A percentile compares a stretch with the other conserved stretches of the same genome.
Evolutionary conservation across 2,329 filamentous ascomycete species (phyloP).

Genomic region (Paecilomyces fulvus): DNA sequence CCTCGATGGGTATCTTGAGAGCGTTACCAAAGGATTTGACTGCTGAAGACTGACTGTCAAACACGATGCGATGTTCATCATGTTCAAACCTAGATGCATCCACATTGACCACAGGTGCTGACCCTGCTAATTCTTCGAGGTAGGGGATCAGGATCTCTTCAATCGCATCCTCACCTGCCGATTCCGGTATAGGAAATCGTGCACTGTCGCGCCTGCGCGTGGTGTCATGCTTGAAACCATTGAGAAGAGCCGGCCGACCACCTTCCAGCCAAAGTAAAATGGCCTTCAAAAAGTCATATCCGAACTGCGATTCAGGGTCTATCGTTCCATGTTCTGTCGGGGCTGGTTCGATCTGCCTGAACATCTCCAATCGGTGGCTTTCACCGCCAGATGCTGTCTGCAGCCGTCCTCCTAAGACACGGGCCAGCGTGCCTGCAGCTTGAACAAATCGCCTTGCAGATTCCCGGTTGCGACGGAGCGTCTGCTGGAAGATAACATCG

Average conservation of each 20-base stretch:
- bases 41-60: conserved; percentile 45
- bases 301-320: conserved; percentile 43
- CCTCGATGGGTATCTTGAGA: conserved; percentile 44
- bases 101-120: conserved; percentile 45
- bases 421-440: conserved; percentile 50
- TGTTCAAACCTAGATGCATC: conserved; percentile 51
- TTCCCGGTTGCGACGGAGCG: conserved; percentile 48
- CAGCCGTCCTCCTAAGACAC: conserved; percentile 47
- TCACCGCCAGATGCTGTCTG: conserved; percentile 34
- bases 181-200: conserved; percentile 45
- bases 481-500: conserved; percentile 47
- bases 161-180: conserved; percentile 44
- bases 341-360: conserved; percentile 42
- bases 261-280: conserved; percentile 56
- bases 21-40: conserved; percentile 49
- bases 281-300: conserved; percentile 58
- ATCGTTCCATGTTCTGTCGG: conserved; percentile 34
- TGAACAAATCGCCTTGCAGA: conserved; percentile 54
- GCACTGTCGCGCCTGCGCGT: conserved; percentile 30
- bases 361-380: conserved; percentile 34
- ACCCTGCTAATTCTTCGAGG: conserved; percentile 45
- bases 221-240: conserved; percentile 46
- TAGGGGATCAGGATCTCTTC: conserved; percentile 53
- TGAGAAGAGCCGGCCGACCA: conserved; percentile 46
- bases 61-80: conserved; percentile 46